These are phyloP conservation scores for Xylaria sp. DNA, from an alignment of 2,329 filamentous ascomycete genomes.

Conservation along the genomic window DNA sequence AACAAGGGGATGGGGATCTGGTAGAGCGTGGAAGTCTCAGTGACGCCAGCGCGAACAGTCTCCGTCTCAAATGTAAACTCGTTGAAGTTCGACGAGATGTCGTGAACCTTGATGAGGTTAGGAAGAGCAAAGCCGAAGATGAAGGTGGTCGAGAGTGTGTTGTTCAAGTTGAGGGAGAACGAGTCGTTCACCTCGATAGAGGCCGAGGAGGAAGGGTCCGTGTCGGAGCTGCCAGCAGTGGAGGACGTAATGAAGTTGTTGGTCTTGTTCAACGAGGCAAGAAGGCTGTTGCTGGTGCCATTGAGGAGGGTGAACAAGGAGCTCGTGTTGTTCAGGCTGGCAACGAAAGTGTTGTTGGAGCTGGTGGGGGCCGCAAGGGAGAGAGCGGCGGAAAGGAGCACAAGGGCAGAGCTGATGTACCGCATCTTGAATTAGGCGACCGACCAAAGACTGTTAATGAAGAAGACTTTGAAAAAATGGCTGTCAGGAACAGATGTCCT, in stretches of 20 bases:
- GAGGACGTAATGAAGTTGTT: background rate
- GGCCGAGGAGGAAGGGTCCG: too few relatives aligned
- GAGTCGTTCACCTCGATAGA: too few relatives aligned
- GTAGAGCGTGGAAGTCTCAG: background rate
- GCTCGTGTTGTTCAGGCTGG: background rate
- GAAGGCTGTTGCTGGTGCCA: background rate
- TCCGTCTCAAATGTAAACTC: background rate
- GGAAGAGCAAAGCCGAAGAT: background rate
- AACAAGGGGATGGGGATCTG: background rate
- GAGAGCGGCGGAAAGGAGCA: background rate
- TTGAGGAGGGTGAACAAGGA: background rate
- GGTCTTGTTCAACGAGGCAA: background rate
- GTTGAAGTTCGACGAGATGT: background rate
- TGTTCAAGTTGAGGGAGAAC: background rate
- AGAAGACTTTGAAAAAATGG: background rate
- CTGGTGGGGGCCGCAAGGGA: background rate
- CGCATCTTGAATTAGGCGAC: background rate
- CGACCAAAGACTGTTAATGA: too few relatives aligned
- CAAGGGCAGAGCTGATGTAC: background rate
- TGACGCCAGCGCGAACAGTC: background rate
- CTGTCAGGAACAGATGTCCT: background rate
- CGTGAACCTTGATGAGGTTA: background rate
- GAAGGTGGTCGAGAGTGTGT: background rate
- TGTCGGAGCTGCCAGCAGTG: background rate
- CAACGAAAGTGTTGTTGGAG: background rate